Conservation (phyloP, 164 flowering plant species). For the Taxillus chinensis region DNA sequence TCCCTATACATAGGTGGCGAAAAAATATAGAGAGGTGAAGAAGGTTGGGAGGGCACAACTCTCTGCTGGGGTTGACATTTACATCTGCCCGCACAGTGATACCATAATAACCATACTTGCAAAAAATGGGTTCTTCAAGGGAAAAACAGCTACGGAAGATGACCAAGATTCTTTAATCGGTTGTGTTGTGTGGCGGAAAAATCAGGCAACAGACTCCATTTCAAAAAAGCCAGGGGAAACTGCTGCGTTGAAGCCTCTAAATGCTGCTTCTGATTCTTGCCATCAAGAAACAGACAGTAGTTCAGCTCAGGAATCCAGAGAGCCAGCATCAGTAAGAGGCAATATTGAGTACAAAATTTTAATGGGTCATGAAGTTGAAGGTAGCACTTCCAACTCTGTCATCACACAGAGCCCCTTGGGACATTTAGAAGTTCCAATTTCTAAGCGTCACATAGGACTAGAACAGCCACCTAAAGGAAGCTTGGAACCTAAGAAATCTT, state of each 20-base stretch:
- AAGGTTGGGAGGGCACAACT: constrained; percentile 45
- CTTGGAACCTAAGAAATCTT: constrained; percentile 8
- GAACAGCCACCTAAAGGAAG: constrained; percentile 4
- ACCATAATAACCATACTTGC: constrained; percentile 46
- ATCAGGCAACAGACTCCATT: constrained; percentile 15
- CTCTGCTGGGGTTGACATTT: constrained; percentile 35
- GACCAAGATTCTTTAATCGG: constrained; percentile 37
- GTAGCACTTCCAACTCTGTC: background rate
- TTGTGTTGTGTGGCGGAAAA: constrained; percentile 56
- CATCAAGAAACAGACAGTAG: background rate
- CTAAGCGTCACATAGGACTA: background rate
- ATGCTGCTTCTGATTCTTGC: constrained; percentile 12
- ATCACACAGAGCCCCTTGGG: background rate
- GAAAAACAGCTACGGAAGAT: constrained; percentile 40
- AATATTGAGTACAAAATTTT: constrained; percentile 8
- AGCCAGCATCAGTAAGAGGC: background rate
- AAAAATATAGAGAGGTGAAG: constrained; percentile 26
- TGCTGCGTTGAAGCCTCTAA: constrained; percentile 11
- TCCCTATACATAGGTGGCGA: constrained; percentile 29
- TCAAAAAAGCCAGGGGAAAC: constrained; percentile 18
- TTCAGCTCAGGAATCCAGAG: constrained; percentile 9
- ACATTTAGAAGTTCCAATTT: background rate
- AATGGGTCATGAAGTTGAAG: constrained; percentile 7
- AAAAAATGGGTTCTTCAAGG: constrained; percentile 58
- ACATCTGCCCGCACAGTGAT: constrained; percentile 50